Evolutionary conservation across 495 filamentous ascomycete species (phyloP).

Genomic region (Xylaria bambusicola): DNA sequence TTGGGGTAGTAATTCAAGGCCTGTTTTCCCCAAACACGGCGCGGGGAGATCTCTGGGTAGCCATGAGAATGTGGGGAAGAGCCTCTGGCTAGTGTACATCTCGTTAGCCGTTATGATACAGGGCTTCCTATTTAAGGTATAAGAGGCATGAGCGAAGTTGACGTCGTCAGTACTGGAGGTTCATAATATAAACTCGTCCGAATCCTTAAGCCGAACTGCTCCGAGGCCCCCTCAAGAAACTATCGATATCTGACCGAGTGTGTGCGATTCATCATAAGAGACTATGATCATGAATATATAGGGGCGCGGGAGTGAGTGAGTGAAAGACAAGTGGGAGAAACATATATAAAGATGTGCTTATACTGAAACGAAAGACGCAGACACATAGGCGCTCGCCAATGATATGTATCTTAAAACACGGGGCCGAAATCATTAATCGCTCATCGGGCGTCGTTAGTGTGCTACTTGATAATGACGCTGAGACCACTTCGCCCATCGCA

Average conservation of each 20-base stretch:
- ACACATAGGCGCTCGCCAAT: not conserved
- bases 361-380: not conserved
- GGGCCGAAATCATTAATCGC: not conserved
- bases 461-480: slow-evolving; percentile 13
- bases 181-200: too few relatives aligned
- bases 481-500: slow-evolving; percentile 31
- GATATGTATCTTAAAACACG: not conserved
- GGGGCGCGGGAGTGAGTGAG: not conserved
- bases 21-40: slow-evolving; percentile 1
- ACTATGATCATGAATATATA: not conserved
- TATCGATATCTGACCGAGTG: too few relatives aligned
- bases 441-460: not conserved
- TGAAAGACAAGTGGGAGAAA: not conserved
- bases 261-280: too few relatives aligned
- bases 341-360: not conserved
- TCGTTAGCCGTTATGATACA: too few relatives aligned
- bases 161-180: not conserved
- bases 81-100: not conserved
- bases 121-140: not conserved
- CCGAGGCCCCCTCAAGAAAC: too few relatives aligned
- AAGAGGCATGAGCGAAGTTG: not conserved
- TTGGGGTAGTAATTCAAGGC: not conserved
- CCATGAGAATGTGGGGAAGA: not conserved
- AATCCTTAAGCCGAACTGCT: too few relatives aligned
- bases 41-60: not conserved